Conservation (phyloP, 2,329 filamentous ascomycete species). For the Pezicula rhizophila region DNA sequence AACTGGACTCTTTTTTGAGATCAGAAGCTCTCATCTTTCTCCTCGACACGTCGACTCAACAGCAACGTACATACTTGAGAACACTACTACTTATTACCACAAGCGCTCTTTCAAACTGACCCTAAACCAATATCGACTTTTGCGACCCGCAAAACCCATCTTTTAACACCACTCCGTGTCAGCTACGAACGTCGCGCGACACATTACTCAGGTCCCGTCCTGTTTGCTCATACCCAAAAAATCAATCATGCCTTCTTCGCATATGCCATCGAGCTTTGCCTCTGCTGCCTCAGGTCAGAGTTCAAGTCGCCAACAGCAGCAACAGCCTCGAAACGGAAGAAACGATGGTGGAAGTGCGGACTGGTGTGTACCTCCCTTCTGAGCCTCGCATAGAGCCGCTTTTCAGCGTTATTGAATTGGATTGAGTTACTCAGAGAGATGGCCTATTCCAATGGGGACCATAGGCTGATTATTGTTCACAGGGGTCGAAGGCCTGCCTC, state of each 20-base stretch:
- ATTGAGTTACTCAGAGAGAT: background rate
- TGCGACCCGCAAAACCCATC: background rate
- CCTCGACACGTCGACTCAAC: too few relatives aligned
- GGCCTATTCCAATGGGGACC: too few relatives aligned
- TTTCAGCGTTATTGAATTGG: background rate
- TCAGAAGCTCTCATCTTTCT: too few relatives aligned
- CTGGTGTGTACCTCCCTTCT: conserved; percentile 52
- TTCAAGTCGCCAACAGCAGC: conserved; percentile 43
- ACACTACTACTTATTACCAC: background rate
- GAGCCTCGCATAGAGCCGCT: background rate
- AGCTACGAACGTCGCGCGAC: background rate
- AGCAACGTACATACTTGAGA: background rate
- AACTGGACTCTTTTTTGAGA: too few relatives aligned
- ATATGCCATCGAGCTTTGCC: conserved; percentile 77
- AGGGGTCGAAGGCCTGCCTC: background rate
- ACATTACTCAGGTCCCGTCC: background rate
- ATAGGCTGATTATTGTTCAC: too few relatives aligned
- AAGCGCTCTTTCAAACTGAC: too few relatives aligned
- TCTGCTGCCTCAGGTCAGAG: conserved; percentile 75
- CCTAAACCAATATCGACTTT: background rate
- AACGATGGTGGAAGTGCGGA: conserved; percentile 58
- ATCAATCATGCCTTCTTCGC: conserved; percentile 53
- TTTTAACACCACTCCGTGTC: conserved; percentile 1
- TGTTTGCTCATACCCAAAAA: background rate
- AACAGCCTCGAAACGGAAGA: conserved; percentile 46